Percentiles rank a stretch among this genome's conserved stretches.
These are phyloP conservation scores for Jamesozyma rosinii DNA, from an alignment of 805 yeast species.

Conservation along the genomic window DNA sequence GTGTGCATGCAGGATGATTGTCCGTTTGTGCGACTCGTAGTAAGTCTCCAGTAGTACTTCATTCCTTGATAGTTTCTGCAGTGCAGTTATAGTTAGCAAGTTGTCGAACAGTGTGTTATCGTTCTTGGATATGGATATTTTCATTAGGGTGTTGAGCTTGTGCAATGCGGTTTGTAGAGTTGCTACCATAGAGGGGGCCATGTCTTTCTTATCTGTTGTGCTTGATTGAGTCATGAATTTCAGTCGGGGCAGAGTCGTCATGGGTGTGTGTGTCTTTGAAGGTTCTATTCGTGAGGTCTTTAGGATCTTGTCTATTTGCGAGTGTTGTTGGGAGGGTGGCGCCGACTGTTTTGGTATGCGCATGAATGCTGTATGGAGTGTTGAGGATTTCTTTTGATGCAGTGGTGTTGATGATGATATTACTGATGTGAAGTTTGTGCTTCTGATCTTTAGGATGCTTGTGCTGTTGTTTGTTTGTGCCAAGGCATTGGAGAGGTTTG, in stretches of 20 bases:
- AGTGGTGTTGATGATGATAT: neutral
- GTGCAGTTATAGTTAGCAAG: neutral
- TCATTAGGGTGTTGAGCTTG: constrained; percentile 1
- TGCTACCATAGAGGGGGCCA: neutral
- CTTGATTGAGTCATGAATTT: neutral
- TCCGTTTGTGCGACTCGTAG: neutral
- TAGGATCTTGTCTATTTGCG: neutral
- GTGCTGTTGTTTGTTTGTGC: neutral
- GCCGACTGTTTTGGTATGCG: neutral
- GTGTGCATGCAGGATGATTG: neutral
- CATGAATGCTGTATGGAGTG: neutral
- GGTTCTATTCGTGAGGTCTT: neutral
- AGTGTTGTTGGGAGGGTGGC: neutral
- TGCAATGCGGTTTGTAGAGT: neutral
- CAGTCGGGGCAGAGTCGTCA: neutral
- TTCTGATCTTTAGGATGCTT: neutral
- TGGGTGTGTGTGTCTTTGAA: neutral
- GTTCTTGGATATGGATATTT: neutral
- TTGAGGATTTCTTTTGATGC: neutral
- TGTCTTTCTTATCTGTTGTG: neutral
- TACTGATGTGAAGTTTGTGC: neutral
- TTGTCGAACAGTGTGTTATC: constrained; percentile 1
- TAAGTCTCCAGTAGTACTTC: constrained; percentile 1
- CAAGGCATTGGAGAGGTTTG: neutral
- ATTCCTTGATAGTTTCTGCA: neutral